Evolutionary conservation across 495 filamentous ascomycete genomes (phyloP), one percentile per base, ranked within the genome.

Genomic region (Opeltia flavorubescens): DNA sequence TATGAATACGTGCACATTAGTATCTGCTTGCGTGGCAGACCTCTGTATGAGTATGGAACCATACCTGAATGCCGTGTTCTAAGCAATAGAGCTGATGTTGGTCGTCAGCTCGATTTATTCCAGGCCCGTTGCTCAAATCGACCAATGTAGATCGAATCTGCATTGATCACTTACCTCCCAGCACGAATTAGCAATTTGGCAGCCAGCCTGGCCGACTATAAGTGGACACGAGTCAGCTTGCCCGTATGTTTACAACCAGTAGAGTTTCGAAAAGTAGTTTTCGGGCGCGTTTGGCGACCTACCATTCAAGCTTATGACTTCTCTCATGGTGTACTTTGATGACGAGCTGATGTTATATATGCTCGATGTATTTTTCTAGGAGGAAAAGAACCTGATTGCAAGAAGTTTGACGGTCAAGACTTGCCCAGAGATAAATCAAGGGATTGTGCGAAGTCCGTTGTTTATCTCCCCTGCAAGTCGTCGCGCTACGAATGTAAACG

Each of bases 301-400:
- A 95, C 89, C 89, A 78, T 96, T 95, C 79, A 96, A 80, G 70
- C 83, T 89, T 66, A 96, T 95, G 65, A 96, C 88, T 78, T 96
- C 89, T 83, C 89, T 87, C 89, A 96, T 96, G 64, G 74, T 80
- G 77, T 58, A 59, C 34, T n/a, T 9, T 36, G 34, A 36, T 36
- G 20, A 18, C 20, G n/a, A 36, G n/a, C n/a, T 17, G 15, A 12
- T 36, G 34, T 6, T n/a, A 36, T 17, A 18, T 36, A 17, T 35
- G 12, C 3, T 36, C 12, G 13, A 36, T n/a, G 11, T 17, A 17
- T 36, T 2, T n/a, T 36, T 5, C 34, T 17, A 18, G n/a, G 7
- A 17, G 34, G 34, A 7, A 17, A 36, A 4, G 13, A 36, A 18
- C 34, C 12, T 36, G 34, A 12, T 17, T 0, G 8, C 34, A 5